phyloP scores from a whole-genome alignment of 345 rosid species.

The Boechera stricta region DNA sequence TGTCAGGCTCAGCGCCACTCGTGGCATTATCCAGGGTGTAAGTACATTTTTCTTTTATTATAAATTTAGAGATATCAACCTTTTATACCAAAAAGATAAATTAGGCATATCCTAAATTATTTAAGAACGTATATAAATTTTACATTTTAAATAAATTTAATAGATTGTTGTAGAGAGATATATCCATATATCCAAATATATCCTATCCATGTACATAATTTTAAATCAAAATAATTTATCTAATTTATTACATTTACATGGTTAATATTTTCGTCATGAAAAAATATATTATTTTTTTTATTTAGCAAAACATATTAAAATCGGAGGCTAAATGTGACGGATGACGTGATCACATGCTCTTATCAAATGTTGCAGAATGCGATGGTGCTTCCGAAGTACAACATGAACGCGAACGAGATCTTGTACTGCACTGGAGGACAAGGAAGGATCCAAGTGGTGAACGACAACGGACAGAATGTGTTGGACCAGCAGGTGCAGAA shows the following conservation, averaged over 20 bases:
- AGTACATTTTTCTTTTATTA: conserved; percentile 5
- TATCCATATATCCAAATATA: too few relatives aligned
- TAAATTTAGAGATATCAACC: not conserved
- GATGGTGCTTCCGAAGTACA: conserved; percentile 67
- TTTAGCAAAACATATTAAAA: not conserved
- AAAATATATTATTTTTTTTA: not conserved
- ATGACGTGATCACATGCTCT: not conserved
- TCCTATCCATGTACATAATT: too few relatives aligned
- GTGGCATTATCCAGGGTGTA: conserved; percentile 45
- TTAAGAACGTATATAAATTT: not conserved
- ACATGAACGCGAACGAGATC: conserved; percentile 71
- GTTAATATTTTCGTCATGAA: too few relatives aligned
- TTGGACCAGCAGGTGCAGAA: conserved; percentile 56
- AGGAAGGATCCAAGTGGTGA: conserved; percentile 63
- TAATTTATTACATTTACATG: too few relatives aligned
- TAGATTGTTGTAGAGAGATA: too few relatives aligned
- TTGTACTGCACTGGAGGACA: conserved; percentile 61
- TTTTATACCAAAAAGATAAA: not conserved
- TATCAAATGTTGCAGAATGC: conserved; percentile 52
- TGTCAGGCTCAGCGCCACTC: conserved; percentile 66
- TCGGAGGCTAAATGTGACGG: not conserved
- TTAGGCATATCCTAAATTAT: not conserved
- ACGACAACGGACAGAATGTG: conserved; percentile 64
- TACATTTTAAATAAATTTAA: not conserved
- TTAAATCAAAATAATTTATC: too few relatives aligned